Percentiles rank a stretch among this genome's conserved stretches.
These are phyloP conservation scores for Populus hybrid DNA, from an alignment of 441 rosid species.

Conservation along the genomic window DNA sequence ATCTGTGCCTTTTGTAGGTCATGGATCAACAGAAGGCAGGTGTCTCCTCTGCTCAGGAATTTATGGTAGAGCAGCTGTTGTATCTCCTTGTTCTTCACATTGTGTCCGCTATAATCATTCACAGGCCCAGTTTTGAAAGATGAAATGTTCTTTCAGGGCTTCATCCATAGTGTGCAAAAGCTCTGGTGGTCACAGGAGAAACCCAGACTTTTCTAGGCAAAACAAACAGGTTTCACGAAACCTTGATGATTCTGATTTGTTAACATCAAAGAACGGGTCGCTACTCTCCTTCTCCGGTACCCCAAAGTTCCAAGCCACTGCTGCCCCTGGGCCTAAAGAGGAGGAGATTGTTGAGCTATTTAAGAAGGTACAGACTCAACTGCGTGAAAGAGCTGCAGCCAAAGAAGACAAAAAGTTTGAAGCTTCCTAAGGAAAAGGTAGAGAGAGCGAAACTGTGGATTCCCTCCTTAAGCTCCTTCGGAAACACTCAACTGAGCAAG, in stretches of 20 bases:
- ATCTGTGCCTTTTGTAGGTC: slow-evolving; percentile 36
- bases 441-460: slow-evolving; percentile 57
- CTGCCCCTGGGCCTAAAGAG: slow-evolving; percentile 63
- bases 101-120: slow-evolving; percentile 22
- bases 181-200: slow-evolving; percentile 57
- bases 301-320: slow-evolving; percentile 59
- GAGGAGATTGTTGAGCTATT: slow-evolving; percentile 79
- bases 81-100: slow-evolving; percentile 34
- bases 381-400: slow-evolving; percentile 62
- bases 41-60: slow-evolving; percentile 38
- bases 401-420: slow-evolving; percentile 54
- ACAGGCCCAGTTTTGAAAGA: slow-evolving; percentile 32
- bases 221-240: slow-evolving; percentile 47
- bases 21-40: slow-evolving; percentile 42
- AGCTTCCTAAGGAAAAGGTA: slow-evolving; percentile 43
- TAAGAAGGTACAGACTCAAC: slow-evolving; percentile 73
- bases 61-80: slow-evolving; percentile 40
- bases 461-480: slow-evolving; percentile 68
- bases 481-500: slow-evolving; percentile 67
- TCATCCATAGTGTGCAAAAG: slow-evolving; percentile 50
- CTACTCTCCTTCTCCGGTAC: slow-evolving; percentile 47
- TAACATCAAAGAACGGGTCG: slow-evolving; percentile 55
- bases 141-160: slow-evolving; percentile 31
- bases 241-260: slow-evolving; percentile 48
- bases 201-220: slow-evolving; percentile 59